Percentiles rank a stretch among this genome's conserved stretches.
Conservation (phyloP, 371 early-diverging fungal species). For the Saksenaea oblongispora region DNA sequence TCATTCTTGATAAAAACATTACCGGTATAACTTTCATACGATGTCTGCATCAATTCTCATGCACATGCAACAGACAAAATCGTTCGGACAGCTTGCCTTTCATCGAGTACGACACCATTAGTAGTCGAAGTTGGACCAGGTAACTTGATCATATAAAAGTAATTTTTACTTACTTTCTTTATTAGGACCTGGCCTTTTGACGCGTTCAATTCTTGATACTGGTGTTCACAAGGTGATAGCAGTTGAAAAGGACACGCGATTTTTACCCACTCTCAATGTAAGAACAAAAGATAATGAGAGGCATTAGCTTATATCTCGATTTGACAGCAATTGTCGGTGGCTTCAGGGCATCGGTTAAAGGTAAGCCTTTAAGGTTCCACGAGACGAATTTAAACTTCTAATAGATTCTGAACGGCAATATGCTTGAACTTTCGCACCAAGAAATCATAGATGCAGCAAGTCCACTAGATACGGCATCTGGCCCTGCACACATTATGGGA, state of each 20-base stretch:
- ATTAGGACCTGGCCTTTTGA: conserved; percentile 75
- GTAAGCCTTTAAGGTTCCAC: conserved; percentile 12
- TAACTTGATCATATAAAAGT: conserved; percentile 15
- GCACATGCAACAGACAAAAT: conserved; percentile 62
- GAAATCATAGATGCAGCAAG: conserved; percentile 33
- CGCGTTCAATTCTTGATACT: conserved; percentile 75
- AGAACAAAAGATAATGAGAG: background rate
- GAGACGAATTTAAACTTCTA: background rate
- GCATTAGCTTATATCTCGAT: background rate
- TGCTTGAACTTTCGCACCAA: conserved; percentile 59
- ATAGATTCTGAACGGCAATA: conserved; percentile 67
- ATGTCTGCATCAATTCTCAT: conserved; percentile 1
- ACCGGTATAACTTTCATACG: conserved; percentile 52
- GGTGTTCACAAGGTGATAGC: conserved; percentile 70
- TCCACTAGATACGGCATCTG: background rate
- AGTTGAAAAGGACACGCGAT: conserved; percentile 80
- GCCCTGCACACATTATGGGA: conserved; percentile 62
- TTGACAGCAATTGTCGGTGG: conserved; percentile 66
- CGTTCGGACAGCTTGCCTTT: conserved; percentile 60
- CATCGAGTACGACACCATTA: conserved; percentile 51
- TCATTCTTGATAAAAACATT: conserved; percentile 83
- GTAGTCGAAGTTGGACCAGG: conserved; percentile 89
- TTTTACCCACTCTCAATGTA: conserved; percentile 70
- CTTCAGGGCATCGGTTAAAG: conserved; percentile 50
- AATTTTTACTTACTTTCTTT: background rate